Percentiles rank a stretch among this genome's conserved stretches.
These are phyloP conservation scores for Neurospora sp. DNA, from an alignment of 495 filamentous ascomycete species.

Conservation along the genomic window DNA sequence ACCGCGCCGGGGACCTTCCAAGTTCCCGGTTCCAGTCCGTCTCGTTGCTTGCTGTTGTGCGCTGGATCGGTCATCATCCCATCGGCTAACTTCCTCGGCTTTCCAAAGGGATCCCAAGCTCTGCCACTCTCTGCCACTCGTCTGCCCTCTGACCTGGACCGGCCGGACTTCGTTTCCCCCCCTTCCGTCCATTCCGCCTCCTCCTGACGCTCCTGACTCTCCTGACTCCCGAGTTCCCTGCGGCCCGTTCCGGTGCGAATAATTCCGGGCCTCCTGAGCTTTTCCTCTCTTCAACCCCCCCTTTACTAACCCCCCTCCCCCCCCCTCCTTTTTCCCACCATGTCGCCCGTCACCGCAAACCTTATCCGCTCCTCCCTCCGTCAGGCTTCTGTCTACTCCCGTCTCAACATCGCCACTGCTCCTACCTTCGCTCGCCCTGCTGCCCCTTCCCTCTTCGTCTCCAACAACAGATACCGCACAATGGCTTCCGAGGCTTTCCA, in stretches of 20 bases:
- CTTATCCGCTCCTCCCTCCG: conserved; percentile 21
- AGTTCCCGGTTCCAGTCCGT: neutral
- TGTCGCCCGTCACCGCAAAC: conserved; percentile 18
- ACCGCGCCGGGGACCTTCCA: neutral
- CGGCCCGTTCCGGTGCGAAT: conserved; percentile 16
- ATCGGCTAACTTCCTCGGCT: conserved; percentile 3
- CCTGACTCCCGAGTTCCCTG: neutral
- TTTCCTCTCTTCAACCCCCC: conserved; percentile 3
- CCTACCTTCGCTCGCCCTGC: neutral
- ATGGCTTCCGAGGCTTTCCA: conserved; percentile 26
- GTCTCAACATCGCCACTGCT: neutral
- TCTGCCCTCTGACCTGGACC: neutral
- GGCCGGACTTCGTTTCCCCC: neutral
- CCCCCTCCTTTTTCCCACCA: conserved; percentile 12
- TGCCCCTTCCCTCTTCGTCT: conserved; percentile 14
- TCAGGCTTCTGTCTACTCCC: conserved; percentile 6
- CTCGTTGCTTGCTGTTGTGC: neutral
- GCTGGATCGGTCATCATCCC: neutral
- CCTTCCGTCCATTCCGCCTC: neutral
- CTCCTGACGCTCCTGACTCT: neutral
- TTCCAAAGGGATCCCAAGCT: neutral
- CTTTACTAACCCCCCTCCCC: conserved; percentile 6
- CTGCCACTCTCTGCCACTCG: neutral
- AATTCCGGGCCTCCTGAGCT: conserved; percentile 1
- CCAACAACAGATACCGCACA: conserved; percentile 25